Conservation (phyloP, 2,329 filamentous ascomycete genomes). For the Fusarium sp. region DNA sequence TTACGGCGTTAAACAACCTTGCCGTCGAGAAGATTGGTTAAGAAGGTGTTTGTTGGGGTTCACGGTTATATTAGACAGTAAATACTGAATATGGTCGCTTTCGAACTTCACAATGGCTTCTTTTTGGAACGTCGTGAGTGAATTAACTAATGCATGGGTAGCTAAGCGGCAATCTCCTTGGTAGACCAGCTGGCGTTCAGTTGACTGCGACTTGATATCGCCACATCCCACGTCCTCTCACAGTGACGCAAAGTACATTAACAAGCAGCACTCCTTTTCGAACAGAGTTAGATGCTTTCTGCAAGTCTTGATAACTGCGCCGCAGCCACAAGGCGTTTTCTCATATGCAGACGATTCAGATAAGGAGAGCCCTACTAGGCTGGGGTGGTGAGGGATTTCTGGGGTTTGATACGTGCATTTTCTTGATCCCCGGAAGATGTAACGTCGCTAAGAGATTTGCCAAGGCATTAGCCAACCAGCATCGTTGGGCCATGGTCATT, state of each 20-base stretch:
- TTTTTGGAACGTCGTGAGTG: not conserved
- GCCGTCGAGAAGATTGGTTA: not conserved
- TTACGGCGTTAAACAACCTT: not conserved
- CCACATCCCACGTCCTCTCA: not conserved
- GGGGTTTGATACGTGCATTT: not conserved
- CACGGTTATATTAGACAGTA: not conserved
- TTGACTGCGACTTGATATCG: not conserved
- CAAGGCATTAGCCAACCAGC: not conserved
- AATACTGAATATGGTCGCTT: not conserved
- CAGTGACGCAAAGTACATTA: not conserved
- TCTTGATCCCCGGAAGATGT: not conserved
- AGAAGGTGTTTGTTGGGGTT: not conserved
- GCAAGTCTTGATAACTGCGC: not conserved
- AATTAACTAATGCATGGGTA: not conserved
- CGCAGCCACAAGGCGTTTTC: not conserved
- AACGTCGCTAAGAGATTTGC: not conserved
- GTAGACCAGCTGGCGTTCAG: not conserved
- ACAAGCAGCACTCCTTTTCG: not conserved
- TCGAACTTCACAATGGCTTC: not conserved
- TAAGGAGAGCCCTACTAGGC: not conserved
- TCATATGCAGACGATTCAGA: not conserved
- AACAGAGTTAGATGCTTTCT: not conserved
- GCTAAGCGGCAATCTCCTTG: not conserved
- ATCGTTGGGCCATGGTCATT: not conserved
- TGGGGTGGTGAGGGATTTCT: not conserved